Evolutionary conservation across 2,329 filamentous ascomycete species (phyloP).

Genomic region (Furcasterigmium furcatum): DNA sequence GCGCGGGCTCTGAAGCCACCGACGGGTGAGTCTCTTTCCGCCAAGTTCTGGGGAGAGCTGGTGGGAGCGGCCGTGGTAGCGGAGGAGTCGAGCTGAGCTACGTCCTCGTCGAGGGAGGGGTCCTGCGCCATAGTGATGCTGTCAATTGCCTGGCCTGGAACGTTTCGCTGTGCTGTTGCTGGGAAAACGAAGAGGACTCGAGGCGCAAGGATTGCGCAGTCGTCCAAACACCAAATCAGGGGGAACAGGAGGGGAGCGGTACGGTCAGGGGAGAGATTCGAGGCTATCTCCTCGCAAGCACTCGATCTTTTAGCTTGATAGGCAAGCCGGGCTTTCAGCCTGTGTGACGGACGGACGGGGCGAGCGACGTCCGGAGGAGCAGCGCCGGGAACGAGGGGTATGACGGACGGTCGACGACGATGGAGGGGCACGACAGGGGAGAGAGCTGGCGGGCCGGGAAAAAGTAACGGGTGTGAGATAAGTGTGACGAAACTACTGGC

Average conservation of each 20-base stretch:
- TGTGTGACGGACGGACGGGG: too few relatives aligned
- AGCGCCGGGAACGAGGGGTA: not conserved
- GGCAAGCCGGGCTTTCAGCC: not conserved
- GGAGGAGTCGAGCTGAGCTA: conserved; percentile 5
- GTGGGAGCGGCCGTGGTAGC: conserved; percentile 8
- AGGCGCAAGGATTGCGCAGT: not conserved
- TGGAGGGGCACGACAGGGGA: not conserved
- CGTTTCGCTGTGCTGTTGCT: not conserved
- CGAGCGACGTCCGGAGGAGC: not conserved
- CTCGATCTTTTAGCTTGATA: too few relatives aligned
- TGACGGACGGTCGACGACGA: not conserved
- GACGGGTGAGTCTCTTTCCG: conserved; percentile 2
- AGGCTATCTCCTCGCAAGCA: not conserved
- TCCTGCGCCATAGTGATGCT: conserved; percentile 10
- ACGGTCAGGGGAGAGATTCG: not conserved
- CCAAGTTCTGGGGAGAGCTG: conserved; percentile 10
- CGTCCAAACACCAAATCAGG: too few relatives aligned
- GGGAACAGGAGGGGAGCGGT: not conserved
- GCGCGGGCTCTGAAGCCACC: not conserved
- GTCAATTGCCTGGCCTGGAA: not conserved
- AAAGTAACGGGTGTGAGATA: not conserved
- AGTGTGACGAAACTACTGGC: not conserved
- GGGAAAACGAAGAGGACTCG: not conserved
- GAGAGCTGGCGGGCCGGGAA: not conserved
- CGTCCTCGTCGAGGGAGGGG: not conserved